Base-by-base conservation (phyloP, 2,329 filamentous ascomycete species). In the Plenodomus lindquistii region DNA sequence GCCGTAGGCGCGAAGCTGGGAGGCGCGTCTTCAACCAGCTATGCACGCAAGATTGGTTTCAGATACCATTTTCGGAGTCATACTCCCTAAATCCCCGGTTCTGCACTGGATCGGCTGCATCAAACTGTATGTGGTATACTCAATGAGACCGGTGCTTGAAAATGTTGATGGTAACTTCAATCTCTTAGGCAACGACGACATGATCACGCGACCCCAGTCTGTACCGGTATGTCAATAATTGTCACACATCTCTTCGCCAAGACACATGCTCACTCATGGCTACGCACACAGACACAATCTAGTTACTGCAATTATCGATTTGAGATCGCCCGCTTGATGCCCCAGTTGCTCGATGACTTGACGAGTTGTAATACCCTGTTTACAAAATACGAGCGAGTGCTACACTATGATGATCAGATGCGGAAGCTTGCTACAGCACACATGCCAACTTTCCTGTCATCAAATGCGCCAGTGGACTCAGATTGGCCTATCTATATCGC, bases 1-100 rank as follows among this genome's bases (percentile, higher is more conserved):
- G 65, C 2, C 44, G 62, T 6, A 54, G 50, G 8, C 53, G 57
- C 2, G 72, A 75, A 43, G 62, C 62, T 16, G 71, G 70, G 17
- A 63, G 68, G 19, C 63, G 70, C 3, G 59, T 71, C 0, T 75
- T 71, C 62, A 57, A 59, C 21, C 65, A 75, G 41, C 65, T 75
- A 1, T 74, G 71, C 44, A 71, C 67, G 4, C 73, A 75, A 53
- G 72, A 75, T 50, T 75, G 72, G 73, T 75, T 75, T 44, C 64
- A 62, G 2, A 74, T 72, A 15, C 67, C 73, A 1, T 75, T 74
- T 22, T 73, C 69, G 0, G 72, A 75, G 38, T 67, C 64, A 16
- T 75, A 74, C 45, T 52, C 65, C 4, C 66, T 75, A 39, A 66
- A 71, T 36, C 65, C 58, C 11, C 40, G 54, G 6, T 65, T 69